These are phyloP conservation scores for Neurospora discreta DNA, from an alignment of 495 filamentous ascomycete genomes.

Conservation along the genomic window DNA sequence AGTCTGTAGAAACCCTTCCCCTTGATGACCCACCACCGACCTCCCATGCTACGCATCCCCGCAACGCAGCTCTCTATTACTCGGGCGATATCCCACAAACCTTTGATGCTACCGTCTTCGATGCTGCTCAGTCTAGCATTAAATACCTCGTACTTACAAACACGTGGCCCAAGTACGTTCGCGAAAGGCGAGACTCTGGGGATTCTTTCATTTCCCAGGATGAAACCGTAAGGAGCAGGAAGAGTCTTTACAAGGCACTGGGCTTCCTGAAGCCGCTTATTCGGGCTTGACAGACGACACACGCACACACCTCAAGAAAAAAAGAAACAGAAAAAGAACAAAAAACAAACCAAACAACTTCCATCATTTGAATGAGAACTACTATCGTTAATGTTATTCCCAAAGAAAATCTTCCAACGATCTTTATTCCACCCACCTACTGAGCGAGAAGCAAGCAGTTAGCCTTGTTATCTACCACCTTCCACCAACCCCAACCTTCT, in stretches of 20 bases:
- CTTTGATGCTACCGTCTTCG: conserved; percentile 46
- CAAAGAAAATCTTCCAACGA: background rate
- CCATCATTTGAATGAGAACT: background rate
- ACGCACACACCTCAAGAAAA: background rate
- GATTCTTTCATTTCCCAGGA: conserved; percentile 4
- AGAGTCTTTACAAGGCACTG: conserved; percentile 5
- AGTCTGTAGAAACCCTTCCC: background rate
- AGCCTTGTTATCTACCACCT: background rate
- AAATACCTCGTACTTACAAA: conserved; percentile 61
- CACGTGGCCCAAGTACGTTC: conserved; percentile 58
- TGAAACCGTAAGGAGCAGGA: background rate
- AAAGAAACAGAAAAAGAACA: background rate
- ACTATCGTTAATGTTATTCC: background rate
- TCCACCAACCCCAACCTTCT: background rate
- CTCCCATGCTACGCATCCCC: background rate
- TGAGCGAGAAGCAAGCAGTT: background rate
- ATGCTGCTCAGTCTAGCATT: conserved; percentile 47
- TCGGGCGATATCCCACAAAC: conserved; percentile 32
- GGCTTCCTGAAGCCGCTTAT: conserved; percentile 8
- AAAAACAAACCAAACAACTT: background rate
- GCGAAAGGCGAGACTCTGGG: conserved; percentile 15
- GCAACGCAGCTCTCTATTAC: conserved; percentile 3
- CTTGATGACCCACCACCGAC: background rate
- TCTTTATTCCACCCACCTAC: background rate
- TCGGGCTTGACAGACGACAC: background rate